Percentiles rank a stretch among this genome's conserved stretches.
Conservation (phyloP, 352 stramenopile species). For the Phytophthora vignae region DNA sequence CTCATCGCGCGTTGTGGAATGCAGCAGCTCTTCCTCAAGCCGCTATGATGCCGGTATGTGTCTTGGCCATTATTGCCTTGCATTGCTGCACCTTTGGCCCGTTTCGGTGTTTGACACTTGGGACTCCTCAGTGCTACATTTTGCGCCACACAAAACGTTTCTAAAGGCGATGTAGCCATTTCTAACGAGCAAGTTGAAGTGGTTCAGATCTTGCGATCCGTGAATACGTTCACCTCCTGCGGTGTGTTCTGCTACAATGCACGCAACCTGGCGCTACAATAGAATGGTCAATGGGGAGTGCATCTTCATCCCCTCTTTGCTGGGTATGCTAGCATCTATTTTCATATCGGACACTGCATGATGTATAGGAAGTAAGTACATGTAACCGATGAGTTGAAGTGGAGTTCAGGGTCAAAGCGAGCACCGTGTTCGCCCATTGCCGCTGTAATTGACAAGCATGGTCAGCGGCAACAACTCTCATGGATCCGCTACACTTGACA, state of each 20-base stretch:
- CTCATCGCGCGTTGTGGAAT: neutral
- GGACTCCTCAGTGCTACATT: neutral
- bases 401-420: no score
- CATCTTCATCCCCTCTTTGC: no score
- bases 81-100: neutral
- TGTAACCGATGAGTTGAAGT: neutral
- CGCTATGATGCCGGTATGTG: neutral
- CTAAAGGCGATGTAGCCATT: neutral
- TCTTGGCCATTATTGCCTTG: neutral
- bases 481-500: neutral
- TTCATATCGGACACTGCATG: conserved; percentile 5
- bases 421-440: neutral
- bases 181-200: neutral
- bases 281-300: no score
- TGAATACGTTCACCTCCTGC: neutral
- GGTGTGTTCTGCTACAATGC: no score
- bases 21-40: neutral
- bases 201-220: no score
- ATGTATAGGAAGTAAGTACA: neutral
- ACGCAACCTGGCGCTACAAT: no score
- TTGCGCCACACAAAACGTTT: neutral
- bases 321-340: conserved; percentile 17
- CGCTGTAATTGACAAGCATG: conserved; percentile 9
- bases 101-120: neutral
- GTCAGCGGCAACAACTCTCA: conserved; percentile 2